Conservation (phyloP, 495 filamentous ascomycete species). For the Hypoxylon intermedium region DNA sequence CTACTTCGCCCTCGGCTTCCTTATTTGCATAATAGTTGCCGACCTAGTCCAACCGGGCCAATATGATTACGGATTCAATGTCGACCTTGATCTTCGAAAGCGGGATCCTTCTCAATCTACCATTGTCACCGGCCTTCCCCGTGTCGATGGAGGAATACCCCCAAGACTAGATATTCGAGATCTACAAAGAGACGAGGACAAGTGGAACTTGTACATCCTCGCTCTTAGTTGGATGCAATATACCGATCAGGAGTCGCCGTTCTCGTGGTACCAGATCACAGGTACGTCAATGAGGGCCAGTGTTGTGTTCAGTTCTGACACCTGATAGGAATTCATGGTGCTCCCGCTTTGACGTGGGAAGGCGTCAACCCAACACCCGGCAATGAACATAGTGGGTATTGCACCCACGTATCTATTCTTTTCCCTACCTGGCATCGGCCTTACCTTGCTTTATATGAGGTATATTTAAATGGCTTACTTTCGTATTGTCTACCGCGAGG, state of each 20-base stretch:
- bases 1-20: slow-evolving; percentile 8
- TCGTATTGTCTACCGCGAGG: not conserved
- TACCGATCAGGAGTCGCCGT: slow-evolving; percentile 57
- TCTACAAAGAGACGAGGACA: slow-evolving; percentile 61
- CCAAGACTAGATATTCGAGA: slow-evolving; percentile 60
- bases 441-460: slow-evolving; percentile 73
- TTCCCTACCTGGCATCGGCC: slow-evolving; percentile 77
- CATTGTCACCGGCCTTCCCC: slow-evolving; percentile 36
- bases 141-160: slow-evolving; percentile 37
- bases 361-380: slow-evolving; percentile 58
- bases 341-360: slow-evolving; percentile 64
- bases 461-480: slow-evolving; percentile 39
- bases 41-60: slow-evolving; percentile 18
- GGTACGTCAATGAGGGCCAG: slow-evolving; percentile 47
- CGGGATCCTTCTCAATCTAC: slow-evolving; percentile 36
- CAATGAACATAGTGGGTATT: slow-evolving; percentile 64
- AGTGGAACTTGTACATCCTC: slow-evolving; percentile 66
- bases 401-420: slow-evolving; percentile 67
- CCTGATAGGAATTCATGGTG: slow-evolving; percentile 67
- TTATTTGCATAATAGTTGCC: slow-evolving; percentile 20
- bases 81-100: slow-evolving; percentile 33
- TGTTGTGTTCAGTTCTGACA: slow-evolving; percentile 23
- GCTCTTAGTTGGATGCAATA: slow-evolving; percentile 62
- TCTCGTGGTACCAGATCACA: slow-evolving; percentile 68
- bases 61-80: slow-evolving; percentile 55